A percentile compares a stretch with the other conserved stretches of the same genome.
These are phyloP conservation scores for Ustilago esculenta DNA, from an alignment of 1,284 basidiomycete species.

Conservation along the genomic window DNA sequence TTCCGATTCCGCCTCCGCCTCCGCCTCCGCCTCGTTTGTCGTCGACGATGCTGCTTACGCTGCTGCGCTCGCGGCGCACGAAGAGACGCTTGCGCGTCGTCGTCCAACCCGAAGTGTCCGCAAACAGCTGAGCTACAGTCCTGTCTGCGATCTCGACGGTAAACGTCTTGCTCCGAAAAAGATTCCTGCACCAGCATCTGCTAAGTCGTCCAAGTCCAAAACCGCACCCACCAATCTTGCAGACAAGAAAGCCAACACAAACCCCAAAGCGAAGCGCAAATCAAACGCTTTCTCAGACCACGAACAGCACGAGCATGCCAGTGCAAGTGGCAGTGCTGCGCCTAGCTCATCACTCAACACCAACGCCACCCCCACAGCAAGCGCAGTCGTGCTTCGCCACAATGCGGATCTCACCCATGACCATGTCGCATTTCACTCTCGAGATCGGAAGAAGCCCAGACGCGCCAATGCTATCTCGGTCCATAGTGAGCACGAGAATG, in stretches of 20 bases:
- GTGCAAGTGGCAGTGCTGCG: not conserved
- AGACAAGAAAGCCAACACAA: conserved; percentile 5
- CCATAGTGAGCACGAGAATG: conserved; percentile 5
- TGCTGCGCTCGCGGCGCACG: conserved; percentile 30
- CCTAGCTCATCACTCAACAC: conserved; percentile 9
- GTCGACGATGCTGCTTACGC: conserved; percentile 40
- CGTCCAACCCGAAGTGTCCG: conserved; percentile 21
- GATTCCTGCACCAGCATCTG: not conserved
- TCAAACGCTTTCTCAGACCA: conserved; percentile 28
- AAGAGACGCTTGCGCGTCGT: conserved; percentile 25
- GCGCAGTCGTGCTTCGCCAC: not conserved
- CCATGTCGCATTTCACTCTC: conserved; percentile 20
- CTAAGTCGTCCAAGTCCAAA: conserved; percentile 7
- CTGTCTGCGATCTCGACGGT: conserved; percentile 35
- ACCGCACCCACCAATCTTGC: not conserved
- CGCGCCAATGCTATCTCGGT: conserved; percentile 2
- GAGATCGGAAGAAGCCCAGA: conserved; percentile 20
- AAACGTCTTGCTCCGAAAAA: conserved; percentile 17
- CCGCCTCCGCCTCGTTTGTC: not conserved
- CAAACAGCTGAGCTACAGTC: conserved; percentile 35
- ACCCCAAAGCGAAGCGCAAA: conserved; percentile 13
- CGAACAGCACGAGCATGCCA: conserved; percentile 12
- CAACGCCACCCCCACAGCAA: not conserved
- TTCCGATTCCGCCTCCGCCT: not conserved
- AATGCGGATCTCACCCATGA: conserved; percentile 32